Evolutionary conservation across 192 early-diverging fungal genomes (phyloP), one percentile per base, ranked within the genome.

Genomic region (Backusella liffmaniae): DNA sequence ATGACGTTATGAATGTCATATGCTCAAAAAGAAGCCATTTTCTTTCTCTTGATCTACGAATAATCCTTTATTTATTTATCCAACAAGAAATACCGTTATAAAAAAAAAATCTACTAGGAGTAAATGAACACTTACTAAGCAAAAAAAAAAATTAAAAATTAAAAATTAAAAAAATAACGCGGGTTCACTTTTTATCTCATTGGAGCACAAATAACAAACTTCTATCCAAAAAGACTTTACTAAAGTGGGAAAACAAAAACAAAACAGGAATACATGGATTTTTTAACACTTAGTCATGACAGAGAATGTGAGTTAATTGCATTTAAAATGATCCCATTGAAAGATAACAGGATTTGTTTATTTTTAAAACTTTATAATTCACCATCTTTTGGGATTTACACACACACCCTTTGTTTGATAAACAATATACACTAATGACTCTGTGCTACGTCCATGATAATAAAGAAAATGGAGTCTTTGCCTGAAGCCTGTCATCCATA

Each of bases 1-100:
- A 62, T 62, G 56, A 62, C 56, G 56, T 62, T 62, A 62, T 62
- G 53, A 29, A 29, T 62, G 23, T 62, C 56, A 62, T 62, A 29
- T 62, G 56, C 23, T 62, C 56, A 62, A 13, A 29, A 29, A 29
- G 56, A 62, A 62, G 9, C 21, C 56, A 13, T 62, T 13, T 62
- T 12, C 56, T n/a, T 62, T 29, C 56, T 13, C 26, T 62, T 49
- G 46, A 49, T 49, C 18, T n/a, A n/a, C 46, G 1, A 15, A 6
- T 6, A n/a, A n/a, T 18, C 1, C n/a, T 0, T n/a, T 21, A 49
- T n/a, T 49, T 5, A 18, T 5, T 49, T 49, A n/a, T 49, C n/a
- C 46, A n/a, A 49, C 3, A n/a, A 15, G 18, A 49, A 6, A 49
- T 49, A 6, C 1, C 46, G 7, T 21, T 49, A 18, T 18, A 18